Conservation (phyloP, 495 filamentous ascomycete genomes). For the Penicillium silybi region DNA sequence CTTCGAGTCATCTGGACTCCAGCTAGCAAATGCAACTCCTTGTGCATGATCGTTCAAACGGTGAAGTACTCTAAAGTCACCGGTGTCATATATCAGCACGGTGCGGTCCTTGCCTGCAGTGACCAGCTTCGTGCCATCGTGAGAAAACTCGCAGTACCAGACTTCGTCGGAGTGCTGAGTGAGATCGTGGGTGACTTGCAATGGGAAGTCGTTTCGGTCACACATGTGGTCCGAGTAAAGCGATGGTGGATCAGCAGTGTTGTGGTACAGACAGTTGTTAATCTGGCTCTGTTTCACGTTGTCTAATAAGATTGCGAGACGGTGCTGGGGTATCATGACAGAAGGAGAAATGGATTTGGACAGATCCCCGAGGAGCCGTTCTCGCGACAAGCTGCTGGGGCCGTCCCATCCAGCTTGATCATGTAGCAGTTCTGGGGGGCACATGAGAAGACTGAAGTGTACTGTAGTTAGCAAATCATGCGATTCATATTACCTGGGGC, state of each 20-base stretch:
- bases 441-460: constrained; percentile 76
- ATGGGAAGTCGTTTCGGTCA: constrained; percentile 73
- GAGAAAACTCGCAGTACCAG: constrained; percentile 86
- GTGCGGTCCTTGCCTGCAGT: constrained; percentile 71
- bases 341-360: constrained; percentile 90
- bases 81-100: constrained; percentile 80
- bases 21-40: constrained; percentile 71
- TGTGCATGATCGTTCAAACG: constrained; percentile 59
- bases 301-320: constrained; percentile 77
- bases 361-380: constrained; percentile 70
- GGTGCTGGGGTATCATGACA: constrained; percentile 96
- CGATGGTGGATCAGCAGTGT: constrained; percentile 70
- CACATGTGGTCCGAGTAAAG: constrained; percentile 88
- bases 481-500: neutral
- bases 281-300: constrained; percentile 82
- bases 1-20: constrained; percentile 87
- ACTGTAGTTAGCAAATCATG: constrained; percentile 4
- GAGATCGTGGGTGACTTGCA: constrained; percentile 62
- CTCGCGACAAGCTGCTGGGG: constrained; percentile 71
- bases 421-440: constrained; percentile 73
- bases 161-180: constrained; percentile 77
- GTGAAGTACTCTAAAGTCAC: constrained; percentile 61
- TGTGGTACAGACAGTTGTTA: constrained; percentile 82
- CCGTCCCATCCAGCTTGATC: constrained; percentile 87
- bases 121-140: constrained; percentile 80